Evolutionary conservation across 257 asterid species (phyloP).

Genomic region (Solanum ossicruentum): DNA sequence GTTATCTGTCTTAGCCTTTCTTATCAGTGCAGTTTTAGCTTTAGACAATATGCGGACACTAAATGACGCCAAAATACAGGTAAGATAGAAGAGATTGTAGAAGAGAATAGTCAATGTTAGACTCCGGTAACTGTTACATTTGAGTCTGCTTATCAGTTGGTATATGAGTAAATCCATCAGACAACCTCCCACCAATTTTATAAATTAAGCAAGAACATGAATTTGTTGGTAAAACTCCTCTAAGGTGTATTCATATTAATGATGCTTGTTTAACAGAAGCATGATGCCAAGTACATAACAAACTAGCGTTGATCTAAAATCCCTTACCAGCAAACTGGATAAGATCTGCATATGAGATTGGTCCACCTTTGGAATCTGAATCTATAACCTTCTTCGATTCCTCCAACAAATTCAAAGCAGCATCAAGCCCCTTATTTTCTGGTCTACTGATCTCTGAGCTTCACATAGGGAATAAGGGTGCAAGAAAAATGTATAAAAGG

Average conservation of each 20-base stretch:
- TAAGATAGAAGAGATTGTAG: not conserved
- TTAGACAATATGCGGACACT: not conserved
- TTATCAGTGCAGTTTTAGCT: not conserved
- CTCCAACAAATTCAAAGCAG: conserved; percentile 60
- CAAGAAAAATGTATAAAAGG: conserved; percentile 6
- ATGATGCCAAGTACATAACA: not conserved
- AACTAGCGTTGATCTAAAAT: not conserved
- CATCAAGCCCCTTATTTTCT: conserved; percentile 72
- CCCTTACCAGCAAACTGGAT: conserved; percentile 31
- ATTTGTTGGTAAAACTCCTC: not conserved
- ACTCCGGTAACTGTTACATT: not conserved
- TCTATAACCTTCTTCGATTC: conserved; percentile 81
- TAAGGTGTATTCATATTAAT: not conserved
- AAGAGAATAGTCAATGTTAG: not conserved
- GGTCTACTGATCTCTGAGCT: conserved; percentile 97
- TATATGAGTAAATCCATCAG: not conserved
- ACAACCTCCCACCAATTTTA: not conserved
- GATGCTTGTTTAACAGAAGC: not conserved
- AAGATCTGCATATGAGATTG: conserved; percentile 84
- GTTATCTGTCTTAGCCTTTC: not conserved
- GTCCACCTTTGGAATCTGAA: conserved; percentile 70
- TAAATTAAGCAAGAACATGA: not conserved
- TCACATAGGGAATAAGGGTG: conserved; percentile 34
- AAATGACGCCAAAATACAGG: not conserved
- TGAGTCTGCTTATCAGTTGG: not conserved